Conservation (phyloP, 768 basidiomycete genomes). For the Collybia nuda region DNA sequence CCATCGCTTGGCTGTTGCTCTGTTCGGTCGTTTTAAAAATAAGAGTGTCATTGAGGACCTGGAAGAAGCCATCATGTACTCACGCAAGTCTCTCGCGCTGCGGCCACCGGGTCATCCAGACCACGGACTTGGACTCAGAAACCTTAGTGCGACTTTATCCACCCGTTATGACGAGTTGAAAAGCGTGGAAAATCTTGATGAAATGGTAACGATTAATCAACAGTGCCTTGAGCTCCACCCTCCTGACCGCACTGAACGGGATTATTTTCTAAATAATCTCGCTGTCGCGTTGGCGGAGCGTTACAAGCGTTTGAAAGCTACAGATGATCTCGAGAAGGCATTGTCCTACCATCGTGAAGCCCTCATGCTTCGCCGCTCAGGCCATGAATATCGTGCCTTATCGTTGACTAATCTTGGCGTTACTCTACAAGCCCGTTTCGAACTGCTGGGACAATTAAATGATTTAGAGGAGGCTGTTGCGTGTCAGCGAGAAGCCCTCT, state of each 20-base stretch:
- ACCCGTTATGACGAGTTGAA: constrained; percentile 12
- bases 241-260: constrained; percentile 7
- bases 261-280: constrained; percentile 7
- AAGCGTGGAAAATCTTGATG: constrained; percentile 5
- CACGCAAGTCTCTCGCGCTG: background rate
- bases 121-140: constrained; percentile 7
- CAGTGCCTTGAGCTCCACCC: constrained; percentile 10
- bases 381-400: too few species aligned
- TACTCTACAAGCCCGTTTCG: constrained; percentile 21
- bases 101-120: background rate
- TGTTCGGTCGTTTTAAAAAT: constrained; percentile 3
- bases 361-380: too few species aligned
- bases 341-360: too few species aligned
- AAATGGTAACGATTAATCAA: background rate
- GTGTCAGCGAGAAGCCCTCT: background rate
- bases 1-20: constrained; percentile 17
- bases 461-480: constrained; percentile 3
- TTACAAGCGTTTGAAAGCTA: background rate
- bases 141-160: constrained; percentile 6
- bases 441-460: background rate
- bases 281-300: constrained; percentile 6
- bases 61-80: background rate
- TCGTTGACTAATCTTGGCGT: constrained; percentile 4
- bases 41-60: constrained; percentile 1
- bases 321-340: too few species aligned